Percentiles rank a stretch among this genome's conserved stretches.
These are phyloP conservation scores for Alternaria gaisen DNA, from an alignment of 2,329 filamentous ascomycete genomes.

Conservation along the genomic window DNA sequence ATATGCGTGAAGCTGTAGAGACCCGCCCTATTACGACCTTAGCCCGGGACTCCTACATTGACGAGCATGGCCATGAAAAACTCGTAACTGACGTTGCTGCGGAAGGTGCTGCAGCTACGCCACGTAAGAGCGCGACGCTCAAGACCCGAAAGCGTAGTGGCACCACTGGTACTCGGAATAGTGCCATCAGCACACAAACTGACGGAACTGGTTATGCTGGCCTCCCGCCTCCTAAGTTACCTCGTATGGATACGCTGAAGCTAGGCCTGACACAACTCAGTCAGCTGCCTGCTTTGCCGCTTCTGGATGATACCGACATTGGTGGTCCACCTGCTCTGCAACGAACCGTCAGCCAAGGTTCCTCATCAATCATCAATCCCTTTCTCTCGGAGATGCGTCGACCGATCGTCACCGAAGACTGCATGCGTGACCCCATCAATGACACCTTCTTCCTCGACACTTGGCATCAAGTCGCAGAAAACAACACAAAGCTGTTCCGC, in stretches of 20 bases:
- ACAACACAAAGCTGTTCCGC: conserved; percentile 95
- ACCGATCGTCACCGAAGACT: conserved; percentile 83
- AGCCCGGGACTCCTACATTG: conserved; percentile 75
- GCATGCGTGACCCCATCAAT: conserved; percentile 90
- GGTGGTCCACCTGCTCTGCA: conserved; percentile 72
- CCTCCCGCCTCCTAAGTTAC: conserved; percentile 68
- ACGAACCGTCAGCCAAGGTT: conserved; percentile 61
- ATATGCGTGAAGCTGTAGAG: conserved; percentile 64
- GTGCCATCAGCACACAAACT: conserved; percentile 38
- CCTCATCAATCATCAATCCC: conserved; percentile 58
- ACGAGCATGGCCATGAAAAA: conserved; percentile 73
- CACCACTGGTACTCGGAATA: conserved; percentile 43
- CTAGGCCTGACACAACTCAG: conserved; percentile 73
- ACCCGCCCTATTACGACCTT: conserved; percentile 67
- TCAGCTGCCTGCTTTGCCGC: conserved; percentile 74
- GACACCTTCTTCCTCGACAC: conserved; percentile 84
- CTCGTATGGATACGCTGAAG: conserved; percentile 70
- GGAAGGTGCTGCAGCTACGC: conserved; percentile 62
- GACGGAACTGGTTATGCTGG: conserved; percentile 59
- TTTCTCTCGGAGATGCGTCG: conserved; percentile 72
- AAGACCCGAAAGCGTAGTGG: conserved; percentile 43
- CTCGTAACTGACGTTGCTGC: conserved; percentile 70
- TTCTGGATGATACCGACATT: conserved; percentile 81
- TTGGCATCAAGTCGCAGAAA: conserved; percentile 86
- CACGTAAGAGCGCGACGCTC: conserved; percentile 57